Base-by-base conservation (phyloP, 257 asterid genomes). In the Fraxinus quadrangulata region DNA sequence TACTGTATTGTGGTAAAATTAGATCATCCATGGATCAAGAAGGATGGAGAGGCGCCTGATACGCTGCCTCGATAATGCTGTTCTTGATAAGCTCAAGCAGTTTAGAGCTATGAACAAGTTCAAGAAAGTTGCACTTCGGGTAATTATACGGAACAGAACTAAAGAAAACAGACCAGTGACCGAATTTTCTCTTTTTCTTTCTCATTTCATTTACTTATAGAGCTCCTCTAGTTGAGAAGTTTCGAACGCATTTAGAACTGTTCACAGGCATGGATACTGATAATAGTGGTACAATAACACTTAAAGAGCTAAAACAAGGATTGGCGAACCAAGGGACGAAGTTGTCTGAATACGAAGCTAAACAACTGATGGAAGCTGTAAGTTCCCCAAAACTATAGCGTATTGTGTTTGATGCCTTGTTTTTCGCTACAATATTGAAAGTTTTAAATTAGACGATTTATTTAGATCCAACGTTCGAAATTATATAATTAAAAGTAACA, bases 1-100 rank as follows among this genome's bases (percentile, higher is more conserved):
- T 33, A 2, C 1, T 37, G 63, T 23, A 0, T 77, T 47, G 28
- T 42, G 6, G 33, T 33, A 47, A 45, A 49, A 40, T 34, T 14
- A 90, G 95, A 90, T 86, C 96, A 90, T 83, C 89, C 92, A 70
- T 90, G 96, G 96, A 90, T 90, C 73, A 90, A 90, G 88, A 93
- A 90, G 79, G 96, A 86, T 54, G 96, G 96, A 73, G 96, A 90
- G 63, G 96, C 96, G 47, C 96, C 96, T 42, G 96, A 90, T 66
- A 82, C 88, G 1, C 96, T 90, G 28, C 92, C 92, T 90, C 61
- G 93, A 90, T 75, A 90, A 87, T 77, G 93, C 92, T 77, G 96
- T 90, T 69, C 69, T 90, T 63, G 87, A 78, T 75, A 86, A 92
- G 74, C 90, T 89, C 83, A 90, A 90, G 74, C 96, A 90, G 78